phyloP scores from a whole-genome alignment of 768 basidiomycete genomes.

The Guyanaporus albipodus region DNA sequence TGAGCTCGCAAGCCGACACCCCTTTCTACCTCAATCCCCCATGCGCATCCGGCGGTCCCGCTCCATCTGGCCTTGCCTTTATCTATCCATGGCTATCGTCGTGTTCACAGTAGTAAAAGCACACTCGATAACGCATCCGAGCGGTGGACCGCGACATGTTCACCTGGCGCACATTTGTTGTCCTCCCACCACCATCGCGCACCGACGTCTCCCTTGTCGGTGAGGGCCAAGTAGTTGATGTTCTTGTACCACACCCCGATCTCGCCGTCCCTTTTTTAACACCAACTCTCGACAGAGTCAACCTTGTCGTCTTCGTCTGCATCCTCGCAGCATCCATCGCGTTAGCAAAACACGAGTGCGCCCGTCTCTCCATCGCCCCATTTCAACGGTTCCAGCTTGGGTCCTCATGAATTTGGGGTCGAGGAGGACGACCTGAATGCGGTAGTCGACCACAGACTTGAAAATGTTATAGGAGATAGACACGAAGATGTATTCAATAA shows the following conservation, averaged over 20 bases:
- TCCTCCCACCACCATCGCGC: constrained; percentile 32
- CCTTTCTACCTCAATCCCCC: constrained; percentile 79
- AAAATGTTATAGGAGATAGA: no score
- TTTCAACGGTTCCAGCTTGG: constrained; percentile 31
- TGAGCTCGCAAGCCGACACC: constrained; percentile 85
- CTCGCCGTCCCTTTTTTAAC: constrained; percentile 63
- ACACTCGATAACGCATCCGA: constrained; percentile 33
- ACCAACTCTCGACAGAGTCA: constrained; percentile 51
- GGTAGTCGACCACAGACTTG: constrained; percentile 54
- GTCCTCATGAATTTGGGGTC: constrained; percentile 36
- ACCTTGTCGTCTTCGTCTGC: constrained; percentile 28
- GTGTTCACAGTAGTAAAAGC: constrained; percentile 23
- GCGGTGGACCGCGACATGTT: constrained; percentile 21
- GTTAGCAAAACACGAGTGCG: constrained; percentile 26
- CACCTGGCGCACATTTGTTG: constrained; percentile 17
- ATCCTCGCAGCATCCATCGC: constrained; percentile 31
- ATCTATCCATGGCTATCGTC: constrained; percentile 22
- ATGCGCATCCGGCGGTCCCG: constrained; percentile 73
- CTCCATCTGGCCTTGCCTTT: constrained; percentile 48
- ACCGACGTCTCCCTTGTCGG: constrained; percentile 51
- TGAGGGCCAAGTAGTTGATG: constrained; percentile 44
- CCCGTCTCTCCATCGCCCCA: constrained; percentile 18
- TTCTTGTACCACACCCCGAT: constrained; percentile 56
- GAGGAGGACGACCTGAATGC: constrained; percentile 38
- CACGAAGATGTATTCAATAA: no score